Base-by-base conservation (phyloP, 2,329 filamentous ascomycete species). In the Tolypocladium amazonense region DNA sequence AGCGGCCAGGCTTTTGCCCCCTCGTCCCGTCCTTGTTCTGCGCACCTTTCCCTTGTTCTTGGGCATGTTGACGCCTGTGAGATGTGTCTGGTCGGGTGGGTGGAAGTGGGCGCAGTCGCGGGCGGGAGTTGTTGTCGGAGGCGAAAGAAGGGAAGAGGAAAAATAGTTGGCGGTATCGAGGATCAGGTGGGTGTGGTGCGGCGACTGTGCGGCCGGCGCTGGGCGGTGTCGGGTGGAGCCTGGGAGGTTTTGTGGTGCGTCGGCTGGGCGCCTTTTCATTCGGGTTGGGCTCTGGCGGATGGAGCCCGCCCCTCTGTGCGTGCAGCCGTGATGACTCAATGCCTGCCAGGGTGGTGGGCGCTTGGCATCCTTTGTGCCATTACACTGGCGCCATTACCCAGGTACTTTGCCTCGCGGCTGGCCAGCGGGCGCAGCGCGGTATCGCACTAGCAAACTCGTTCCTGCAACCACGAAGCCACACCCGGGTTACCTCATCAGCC, bases 11-110 rank as follows among this genome's bases (percentile, higher is more conserved):
- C 25, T 23, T 7, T 14, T 43, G n/a, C 8, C 7, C 25, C 25
- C 45, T 9, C 25, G 3, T 47, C n/a, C 43, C 27, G 23, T 52
- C 47, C n/a, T 9, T 5, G 20, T 14, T 35, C 1, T 52, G 59
- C 83, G 74, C 82, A 96, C 92, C 81, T 96, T 97, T 92, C 92
- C 92, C 88, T 97, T 97, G 78, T 97, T 97, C 90, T 97, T 97
- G 73, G 92, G 92, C 92, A 97, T 97, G 64, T 78, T 87, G 72
- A 61, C 64, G 59, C 20, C 54, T 43, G 39, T 35, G 39, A 18
- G 25, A 15, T 38, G 33, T 33, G 30, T 57, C 54, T 52, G 33
- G 47, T 52, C 43, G 57, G 41, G 50, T 37, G 30, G 15, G 23
- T 47, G 52, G 33, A 20, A 47, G 35, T 18, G 25, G 12, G 39